Evolutionary conservation across 306 rosid genomes (phyloP).

Genomic region (Comarum palustre): DNA sequence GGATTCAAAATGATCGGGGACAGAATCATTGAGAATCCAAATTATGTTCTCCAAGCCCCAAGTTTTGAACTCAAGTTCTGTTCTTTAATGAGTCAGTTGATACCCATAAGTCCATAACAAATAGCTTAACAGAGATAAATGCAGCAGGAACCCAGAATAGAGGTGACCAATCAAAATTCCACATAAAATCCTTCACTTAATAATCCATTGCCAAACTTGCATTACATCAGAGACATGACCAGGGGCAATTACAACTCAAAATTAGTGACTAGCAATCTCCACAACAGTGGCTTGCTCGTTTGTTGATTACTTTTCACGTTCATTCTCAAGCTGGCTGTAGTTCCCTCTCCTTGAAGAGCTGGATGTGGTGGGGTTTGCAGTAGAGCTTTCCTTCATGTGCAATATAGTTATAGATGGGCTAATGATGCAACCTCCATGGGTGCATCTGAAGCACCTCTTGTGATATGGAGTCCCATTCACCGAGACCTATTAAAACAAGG

Average conservation of each 20-base stretch:
- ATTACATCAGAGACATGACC: background rate
- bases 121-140: background rate
- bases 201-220: background rate
- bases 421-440: constrained; percentile 69
- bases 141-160: background rate
- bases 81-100: background rate
- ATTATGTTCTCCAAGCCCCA: background rate
- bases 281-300: constrained; percentile 20
- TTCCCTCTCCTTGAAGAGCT: constrained; percentile 79
- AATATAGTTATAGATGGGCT: constrained; percentile 61
- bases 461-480: constrained; percentile 59
- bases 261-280: constrained; percentile 23
- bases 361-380: constrained; percentile 85
- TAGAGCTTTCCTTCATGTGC: constrained; percentile 75
- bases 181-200: background rate
- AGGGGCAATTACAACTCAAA: background rate
- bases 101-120: background rate
- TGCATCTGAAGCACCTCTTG: constrained; percentile 71
- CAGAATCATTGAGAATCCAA: no score
- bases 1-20: background rate
- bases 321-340: constrained; percentile 68
- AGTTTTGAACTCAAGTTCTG: background rate
- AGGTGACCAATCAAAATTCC: background rate
- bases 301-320: constrained; percentile 11
- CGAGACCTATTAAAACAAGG: constrained; percentile 38